Conservation (phyloP, 2,329 filamentous ascomycete genomes). For the Lomentospora prolificans region DNA sequence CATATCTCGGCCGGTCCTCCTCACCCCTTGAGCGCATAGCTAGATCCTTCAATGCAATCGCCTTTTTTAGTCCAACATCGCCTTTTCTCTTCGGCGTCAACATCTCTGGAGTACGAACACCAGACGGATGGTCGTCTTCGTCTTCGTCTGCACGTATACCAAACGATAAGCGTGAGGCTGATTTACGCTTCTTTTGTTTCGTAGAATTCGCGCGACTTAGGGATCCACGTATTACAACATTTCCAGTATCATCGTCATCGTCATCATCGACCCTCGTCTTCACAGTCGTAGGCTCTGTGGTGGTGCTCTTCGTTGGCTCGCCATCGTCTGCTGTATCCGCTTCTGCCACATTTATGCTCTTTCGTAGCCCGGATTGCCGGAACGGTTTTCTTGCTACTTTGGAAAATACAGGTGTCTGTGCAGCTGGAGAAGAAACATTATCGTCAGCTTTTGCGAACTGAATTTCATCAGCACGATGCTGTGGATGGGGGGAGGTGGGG, state of each 20-base stretch:
- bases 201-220: constrained; percentile 36
- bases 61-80: constrained; percentile 45
- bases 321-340: constrained; percentile 15
- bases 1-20: constrained; percentile 69
- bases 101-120: constrained; percentile 36
- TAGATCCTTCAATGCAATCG: constrained; percentile 37
- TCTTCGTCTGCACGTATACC: constrained; percentile 49
- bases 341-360: constrained; percentile 39
- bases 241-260: constrained; percentile 29
- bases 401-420: constrained; percentile 11
- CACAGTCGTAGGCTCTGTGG: constrained; percentile 11
- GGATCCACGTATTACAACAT: constrained; percentile 39
- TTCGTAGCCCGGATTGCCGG: constrained; percentile 49
- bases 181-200: constrained; percentile 59
- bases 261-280: constrained; percentile 20
- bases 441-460: constrained; percentile 12
- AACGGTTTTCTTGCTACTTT: constrained; percentile 42
- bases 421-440: constrained; percentile 3
- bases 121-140: constrained; percentile 28
- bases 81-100: constrained; percentile 58
- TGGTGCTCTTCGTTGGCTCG: constrained; percentile 2
- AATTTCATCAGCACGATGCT: constrained; percentile 16
- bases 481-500: not conserved
- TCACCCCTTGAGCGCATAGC: constrained; percentile 46
- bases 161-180: constrained; percentile 64